These are phyloP conservation scores for Purpureocillium takamizusanense DNA, from an alignment of 2,329 filamentous ascomycete species.

Conservation along the genomic window DNA sequence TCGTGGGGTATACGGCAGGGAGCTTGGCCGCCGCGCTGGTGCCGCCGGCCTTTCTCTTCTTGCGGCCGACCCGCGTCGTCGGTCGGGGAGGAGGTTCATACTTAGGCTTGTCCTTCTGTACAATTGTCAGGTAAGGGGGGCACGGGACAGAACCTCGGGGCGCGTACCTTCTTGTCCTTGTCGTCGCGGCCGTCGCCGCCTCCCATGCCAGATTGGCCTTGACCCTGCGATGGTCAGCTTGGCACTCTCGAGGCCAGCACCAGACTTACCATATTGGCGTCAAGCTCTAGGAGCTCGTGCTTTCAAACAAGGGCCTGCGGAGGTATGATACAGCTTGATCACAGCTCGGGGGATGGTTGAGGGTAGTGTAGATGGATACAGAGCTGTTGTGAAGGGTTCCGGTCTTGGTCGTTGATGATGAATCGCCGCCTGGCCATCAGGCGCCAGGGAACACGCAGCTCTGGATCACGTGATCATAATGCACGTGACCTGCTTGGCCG, in stretches of 20 bases:
- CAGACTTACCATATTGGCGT: slow-evolving; percentile 13
- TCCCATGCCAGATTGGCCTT: slow-evolving; percentile 81
- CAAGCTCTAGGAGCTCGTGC: slow-evolving; percentile 18
- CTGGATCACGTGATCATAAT: background rate
- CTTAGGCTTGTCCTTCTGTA: slow-evolving; percentile 98
- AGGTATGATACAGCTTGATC: too few relatives aligned
- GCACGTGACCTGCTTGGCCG: too few relatives aligned
- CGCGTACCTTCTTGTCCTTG: slow-evolving; percentile 83
- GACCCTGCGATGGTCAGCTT: slow-evolving; percentile 45
- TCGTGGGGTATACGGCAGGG: slow-evolving; percentile 86
- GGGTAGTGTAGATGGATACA: too few relatives aligned
- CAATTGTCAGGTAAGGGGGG: too few relatives aligned
- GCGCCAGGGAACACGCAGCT: background rate
- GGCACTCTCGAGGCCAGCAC: too few relatives aligned
- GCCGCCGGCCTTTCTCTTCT: slow-evolving; percentile 94
- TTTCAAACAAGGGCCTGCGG: background rate
- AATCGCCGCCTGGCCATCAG: background rate
- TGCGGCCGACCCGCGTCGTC: slow-evolving; percentile 91
- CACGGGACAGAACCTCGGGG: too few relatives aligned
- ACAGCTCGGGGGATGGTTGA: too few relatives aligned
- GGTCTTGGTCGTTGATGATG: too few relatives aligned
- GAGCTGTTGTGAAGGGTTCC: too few relatives aligned
- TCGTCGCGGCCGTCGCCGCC: slow-evolving; percentile 71
- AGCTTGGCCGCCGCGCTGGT: slow-evolving; percentile 94
- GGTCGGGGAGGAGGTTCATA: slow-evolving; percentile 97